Conservation (phyloP, 192 early-diverging fungal species). For the Backusella mclennaniae region DNA sequence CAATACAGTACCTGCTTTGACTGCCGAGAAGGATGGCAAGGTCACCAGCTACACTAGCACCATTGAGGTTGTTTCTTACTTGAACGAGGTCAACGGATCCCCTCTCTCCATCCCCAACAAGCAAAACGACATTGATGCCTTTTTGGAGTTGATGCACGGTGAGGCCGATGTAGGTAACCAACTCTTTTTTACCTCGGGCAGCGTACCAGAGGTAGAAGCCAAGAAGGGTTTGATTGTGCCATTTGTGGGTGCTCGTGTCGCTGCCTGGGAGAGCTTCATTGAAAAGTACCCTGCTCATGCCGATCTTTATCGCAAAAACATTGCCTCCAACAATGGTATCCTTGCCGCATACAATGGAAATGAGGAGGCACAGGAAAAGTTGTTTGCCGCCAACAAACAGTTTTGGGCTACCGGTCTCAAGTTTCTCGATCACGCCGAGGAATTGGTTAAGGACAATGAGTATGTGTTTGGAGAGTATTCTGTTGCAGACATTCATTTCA, state of each 20-base stretch:
- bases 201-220: neutral
- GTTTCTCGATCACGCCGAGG: slow-evolving; percentile 10
- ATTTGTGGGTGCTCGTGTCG: slow-evolving; percentile 5
- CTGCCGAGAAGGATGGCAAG: neutral
- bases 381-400: neutral
- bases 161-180: slow-evolving; percentile 9
- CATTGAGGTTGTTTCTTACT: neutral
- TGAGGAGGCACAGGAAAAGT: neutral
- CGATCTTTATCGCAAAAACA: slow-evolving; percentile 1
- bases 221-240: slow-evolving; percentile 1
- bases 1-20: slow-evolving; percentile 11
- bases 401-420: neutral
- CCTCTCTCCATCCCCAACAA: slow-evolving; percentile 2
- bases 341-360: neutral
- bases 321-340: neutral
- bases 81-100: neutral
- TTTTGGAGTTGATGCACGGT: neutral
- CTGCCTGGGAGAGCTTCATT: neutral
- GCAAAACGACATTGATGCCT: neutral
- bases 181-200: slow-evolving; percentile 1
- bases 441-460: neutral
- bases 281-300: slow-evolving; percentile 3
- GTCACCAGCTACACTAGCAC: neutral
- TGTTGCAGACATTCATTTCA: slow-evolving; percentile 15
- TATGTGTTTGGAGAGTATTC: slow-evolving; percentile 16